A percentile compares a stretch with the other conserved stretches of the same genome.
These are phyloP conservation scores for Chaetomiaceae sp. DNA, from an alignment of 2,329 filamentous ascomycete genomes.

Conservation along the genomic window DNA sequence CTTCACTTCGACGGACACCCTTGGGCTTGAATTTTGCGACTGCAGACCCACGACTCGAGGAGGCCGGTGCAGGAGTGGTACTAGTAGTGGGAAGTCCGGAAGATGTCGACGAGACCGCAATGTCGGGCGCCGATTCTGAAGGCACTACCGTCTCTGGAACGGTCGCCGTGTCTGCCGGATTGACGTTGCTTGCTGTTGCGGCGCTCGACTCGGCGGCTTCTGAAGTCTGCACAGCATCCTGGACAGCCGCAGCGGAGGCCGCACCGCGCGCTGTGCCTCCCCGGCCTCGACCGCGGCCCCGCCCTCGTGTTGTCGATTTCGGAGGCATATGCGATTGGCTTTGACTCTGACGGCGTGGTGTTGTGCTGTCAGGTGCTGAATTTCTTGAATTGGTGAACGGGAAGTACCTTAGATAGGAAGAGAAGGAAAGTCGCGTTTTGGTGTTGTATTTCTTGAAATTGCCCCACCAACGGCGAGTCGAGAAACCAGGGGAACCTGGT, in stretches of 20 bases:
- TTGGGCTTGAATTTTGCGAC: conserved; percentile 33
- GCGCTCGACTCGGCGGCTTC: conserved; percentile 1
- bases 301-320: conserved; percentile 18
- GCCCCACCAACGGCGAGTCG: conserved; percentile 9
- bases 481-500: conserved; percentile 12
- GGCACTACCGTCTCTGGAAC: conserved; percentile 4
- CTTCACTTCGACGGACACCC: conserved; percentile 32
- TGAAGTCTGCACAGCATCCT: not conserved
- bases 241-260: conserved; percentile 14
- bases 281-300: conserved; percentile 23
- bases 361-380: not conserved
- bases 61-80: conserved; percentile 5
- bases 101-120: conserved; percentile 8
- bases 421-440: conserved; percentile 6
- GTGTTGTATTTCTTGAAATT: conserved; percentile 17
- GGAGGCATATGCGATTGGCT: conserved; percentile 19
- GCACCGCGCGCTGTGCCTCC: conserved; percentile 21
- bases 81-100: conserved; percentile 10
- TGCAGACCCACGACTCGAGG: conserved; percentile 15
- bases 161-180: conserved; percentile 4
- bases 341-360: no score
- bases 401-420: not conserved
- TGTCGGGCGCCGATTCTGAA: not conserved
- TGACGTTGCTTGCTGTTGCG: not conserved
- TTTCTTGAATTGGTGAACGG: not conserved